phyloP scores from a whole-genome alignment of 345 rosid genomes.

The Noccaea caerulescens region DNA sequence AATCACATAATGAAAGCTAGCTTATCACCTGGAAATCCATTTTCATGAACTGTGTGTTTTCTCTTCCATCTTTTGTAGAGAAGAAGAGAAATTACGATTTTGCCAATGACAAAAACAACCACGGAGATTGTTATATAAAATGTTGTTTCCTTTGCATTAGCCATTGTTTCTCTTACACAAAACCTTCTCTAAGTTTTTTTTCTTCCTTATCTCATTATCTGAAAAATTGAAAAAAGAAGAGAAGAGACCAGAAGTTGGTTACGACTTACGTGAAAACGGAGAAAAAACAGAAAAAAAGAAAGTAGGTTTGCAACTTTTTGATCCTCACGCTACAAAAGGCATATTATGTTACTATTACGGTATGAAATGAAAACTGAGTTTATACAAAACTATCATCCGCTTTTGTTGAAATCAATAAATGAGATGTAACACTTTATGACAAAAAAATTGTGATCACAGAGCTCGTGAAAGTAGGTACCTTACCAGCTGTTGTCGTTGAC shows the following conservation, averaged over 20 bases:
- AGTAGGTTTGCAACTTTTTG: conserved; percentile 33
- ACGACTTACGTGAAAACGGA: conserved; percentile 15
- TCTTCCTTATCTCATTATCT: neutral
- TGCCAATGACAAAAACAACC: conserved; percentile 64
- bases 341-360: conserved; percentile 20
- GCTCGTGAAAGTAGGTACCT: conserved; percentile 34
- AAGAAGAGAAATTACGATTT: conserved; percentile 66
- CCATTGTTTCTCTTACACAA: conserved; percentile 52
- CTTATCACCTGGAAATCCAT: conserved; percentile 57
- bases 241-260: conserved; percentile 30
- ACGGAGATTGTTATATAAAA: conserved; percentile 67
- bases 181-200: neutral
- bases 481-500: conserved; percentile 42
- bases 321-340: conserved; percentile 24
- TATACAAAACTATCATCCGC: conserved; percentile 31
- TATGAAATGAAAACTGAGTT: conserved; percentile 32
- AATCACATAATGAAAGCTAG: neutral
- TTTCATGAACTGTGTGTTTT: conserved; percentile 49
- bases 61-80: conserved; percentile 69
- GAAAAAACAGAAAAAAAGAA: neutral
- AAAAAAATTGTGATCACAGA: conserved; percentile 7
- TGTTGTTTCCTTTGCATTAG: conserved; percentile 49
- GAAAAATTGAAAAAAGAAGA: neutral
- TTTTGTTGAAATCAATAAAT: conserved; percentile 43
- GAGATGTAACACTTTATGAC: conserved; percentile 29